Conservation (phyloP, 768 basidiomycete genomes). For the Mycena filopes region DNA sequence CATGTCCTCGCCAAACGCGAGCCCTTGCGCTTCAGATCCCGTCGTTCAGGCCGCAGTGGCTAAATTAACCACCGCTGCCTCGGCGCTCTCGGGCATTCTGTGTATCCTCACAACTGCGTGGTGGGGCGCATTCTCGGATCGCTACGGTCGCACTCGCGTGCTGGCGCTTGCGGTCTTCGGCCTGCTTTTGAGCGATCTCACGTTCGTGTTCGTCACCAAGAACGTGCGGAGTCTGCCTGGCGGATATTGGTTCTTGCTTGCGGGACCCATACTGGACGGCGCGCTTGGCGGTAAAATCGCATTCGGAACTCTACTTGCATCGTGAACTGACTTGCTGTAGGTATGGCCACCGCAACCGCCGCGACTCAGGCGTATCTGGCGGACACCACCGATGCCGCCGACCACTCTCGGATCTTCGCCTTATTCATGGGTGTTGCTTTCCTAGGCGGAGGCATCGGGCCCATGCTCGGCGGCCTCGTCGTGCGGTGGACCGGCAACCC, state of each 20-base stretch:
- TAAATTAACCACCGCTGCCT: neutral
- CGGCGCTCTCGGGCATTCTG: neutral
- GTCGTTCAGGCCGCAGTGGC: neutral
- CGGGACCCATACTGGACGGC: no score
- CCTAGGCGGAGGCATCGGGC: no score
- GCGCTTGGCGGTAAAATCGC: no score
- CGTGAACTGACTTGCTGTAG: neutral
- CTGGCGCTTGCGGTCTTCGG: neutral
- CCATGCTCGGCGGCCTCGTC: no score
- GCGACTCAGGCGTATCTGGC: no score
- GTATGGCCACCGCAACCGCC: no score
- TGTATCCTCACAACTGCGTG: neutral
- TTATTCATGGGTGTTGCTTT: no score
- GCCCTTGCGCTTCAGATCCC: neutral
- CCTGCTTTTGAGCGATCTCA: neutral
- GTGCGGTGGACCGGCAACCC: no score
- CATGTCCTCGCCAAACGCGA: neutral
- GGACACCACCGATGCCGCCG: no score
- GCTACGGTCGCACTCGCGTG: neutral
- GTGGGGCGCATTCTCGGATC: neutral
- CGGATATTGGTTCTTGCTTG: neutral
- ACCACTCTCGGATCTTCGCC: no score
- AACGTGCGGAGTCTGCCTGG: neutral
- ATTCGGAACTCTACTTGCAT: no score
- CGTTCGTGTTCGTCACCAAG: neutral